Evolutionary conservation across 306 rosid species (phyloP), one percentile per base, ranked within the genome.

Genomic region (Trifolium dubium): DNA sequence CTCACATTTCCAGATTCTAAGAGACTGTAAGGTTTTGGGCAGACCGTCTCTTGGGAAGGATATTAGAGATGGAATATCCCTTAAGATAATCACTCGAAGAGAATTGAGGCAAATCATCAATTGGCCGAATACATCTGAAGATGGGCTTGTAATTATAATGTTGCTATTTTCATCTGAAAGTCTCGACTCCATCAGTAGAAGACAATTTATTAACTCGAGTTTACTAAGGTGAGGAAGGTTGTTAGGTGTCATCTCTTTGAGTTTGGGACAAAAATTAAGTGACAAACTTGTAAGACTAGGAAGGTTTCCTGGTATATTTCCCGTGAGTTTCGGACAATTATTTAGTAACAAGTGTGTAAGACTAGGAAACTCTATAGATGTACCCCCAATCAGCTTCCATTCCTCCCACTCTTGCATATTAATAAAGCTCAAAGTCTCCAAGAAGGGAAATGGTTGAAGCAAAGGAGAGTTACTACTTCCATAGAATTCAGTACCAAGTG

Each of bases 351-450:
- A 3, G 3, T 5, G 3, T 41, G 6, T 23, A 0, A 58, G 62
- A 13, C 18, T 12, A 43, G 80, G 74, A 58, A 76, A 67, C 10
- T 58, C 30, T 31, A 2, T 32, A 67, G 15, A 0, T 44, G 29
- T 53, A 58, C 41, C 69, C 18, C 41, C 31, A 8, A 76, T 41
- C 28, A n/a, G 6, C 6, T 15, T 31, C 74, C 80, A 76, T 28
- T 76, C 80, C 40, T 76, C 68, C 80, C 80, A 67, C 18, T 44
- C 53, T 32, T 11, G 47, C 80, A 76, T 67, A 2, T 23, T 4
- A 4, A 1, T 13, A 43, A 67, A 56, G 0, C 11, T 3, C 23
- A 55, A 4, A 15, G 29, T 31, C 62, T 44, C 12, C n/a, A 75
- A 32, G 31, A 44, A 75, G 18, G 66, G 72, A 64, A 75, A 75